Evolutionary conservation across 768 basidiomycete species (phyloP), one percentile per base, ranked within the genome.

Genomic region (Amanita pallidorosea): DNA sequence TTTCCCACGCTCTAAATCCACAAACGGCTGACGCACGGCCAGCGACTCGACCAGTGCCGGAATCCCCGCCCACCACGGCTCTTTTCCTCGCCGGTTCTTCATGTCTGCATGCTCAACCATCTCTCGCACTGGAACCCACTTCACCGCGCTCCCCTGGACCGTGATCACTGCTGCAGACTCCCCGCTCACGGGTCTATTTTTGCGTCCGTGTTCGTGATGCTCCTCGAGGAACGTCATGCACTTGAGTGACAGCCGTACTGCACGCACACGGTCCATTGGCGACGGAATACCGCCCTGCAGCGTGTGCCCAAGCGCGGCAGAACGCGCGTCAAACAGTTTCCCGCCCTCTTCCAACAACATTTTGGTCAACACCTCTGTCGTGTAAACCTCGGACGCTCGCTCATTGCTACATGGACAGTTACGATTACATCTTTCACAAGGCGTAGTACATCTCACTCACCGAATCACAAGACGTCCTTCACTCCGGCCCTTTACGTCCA

Each of bases 261-360:
- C 96, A 23, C 91, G 87, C 0, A 86, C 82, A 46, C 95, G 88
- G 69, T 98, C 96, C 58, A 89, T 76, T 0, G 96, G 96, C 0
- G 95, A 96, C 4, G 96, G 96, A 15, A 91, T 82, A 2, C 93
- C 93, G 7, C 96, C 96, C 61, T 99, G 96, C 2, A 99, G 71
- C 4, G 94, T 98, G 69, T 99, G 96, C 13, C 96, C 96, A 17
- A 99, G 80, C 1, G 91, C 87, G n/a, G 95, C 96, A 17, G 83
- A 88, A 44, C 96, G 85, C 17, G 96, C 82, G 68, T 99, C 96
- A 62, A 98, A 99, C 20, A 97, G 72, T 5, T 73, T 55, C 22
- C 83, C 83, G n/a, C 96, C 96, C 67, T 98, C 95, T 63, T 96
- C 95, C 60, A 86, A 85, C 67, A 97, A 69, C 75, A 99, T 96